A percentile compares a stretch with the other conserved stretches of the same genome.
Conservation (phyloP, 345 rosid genomes). For the Citrus reticulata region DNA sequence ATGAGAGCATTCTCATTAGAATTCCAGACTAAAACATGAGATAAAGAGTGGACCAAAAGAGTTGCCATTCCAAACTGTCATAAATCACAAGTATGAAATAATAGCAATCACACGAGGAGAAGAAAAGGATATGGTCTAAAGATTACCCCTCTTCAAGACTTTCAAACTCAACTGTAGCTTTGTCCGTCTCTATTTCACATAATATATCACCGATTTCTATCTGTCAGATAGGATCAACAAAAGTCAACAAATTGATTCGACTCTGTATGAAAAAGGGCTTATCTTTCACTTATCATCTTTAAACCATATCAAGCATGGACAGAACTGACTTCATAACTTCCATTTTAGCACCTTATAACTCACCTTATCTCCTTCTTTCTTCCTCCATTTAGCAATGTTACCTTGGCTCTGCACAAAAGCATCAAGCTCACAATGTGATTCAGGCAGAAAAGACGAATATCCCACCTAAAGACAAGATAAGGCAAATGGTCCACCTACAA, state of each 20-base stretch:
- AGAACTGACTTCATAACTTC: neutral
- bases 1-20: neutral
- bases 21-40: slow-evolving; percentile 4
- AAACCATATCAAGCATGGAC: slow-evolving; percentile 9
- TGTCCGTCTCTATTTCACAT: slow-evolving; percentile 97
- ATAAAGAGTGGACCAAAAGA: neutral
- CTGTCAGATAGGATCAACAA: slow-evolving; percentile 44
- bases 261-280: slow-evolving; percentile 10
- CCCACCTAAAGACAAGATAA: slow-evolving; percentile 1
- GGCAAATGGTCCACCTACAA: neutral
- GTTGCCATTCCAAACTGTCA: neutral
- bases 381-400: slow-evolving; percentile 82
- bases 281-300: slow-evolving; percentile 14
- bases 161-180: slow-evolving; percentile 93
- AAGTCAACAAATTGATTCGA: slow-evolving; percentile 14
- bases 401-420: slow-evolving; percentile 79
- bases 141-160: slow-evolving; percentile 93
- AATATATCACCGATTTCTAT: slow-evolving; percentile 89
- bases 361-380: slow-evolving; percentile 98
- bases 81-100: neutral
- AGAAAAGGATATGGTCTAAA: slow-evolving; percentile 8
- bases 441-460: slow-evolving; percentile 17
- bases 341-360: slow-evolving; percentile 18
- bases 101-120: neutral
- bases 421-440: slow-evolving; percentile 27